A percentile compares a stretch with the other conserved stretches of the same genome.
phyloP scores from a whole-genome alignment of 2,329 filamentous ascomycete genomes.

The Penicillium capsulatum region DNA sequence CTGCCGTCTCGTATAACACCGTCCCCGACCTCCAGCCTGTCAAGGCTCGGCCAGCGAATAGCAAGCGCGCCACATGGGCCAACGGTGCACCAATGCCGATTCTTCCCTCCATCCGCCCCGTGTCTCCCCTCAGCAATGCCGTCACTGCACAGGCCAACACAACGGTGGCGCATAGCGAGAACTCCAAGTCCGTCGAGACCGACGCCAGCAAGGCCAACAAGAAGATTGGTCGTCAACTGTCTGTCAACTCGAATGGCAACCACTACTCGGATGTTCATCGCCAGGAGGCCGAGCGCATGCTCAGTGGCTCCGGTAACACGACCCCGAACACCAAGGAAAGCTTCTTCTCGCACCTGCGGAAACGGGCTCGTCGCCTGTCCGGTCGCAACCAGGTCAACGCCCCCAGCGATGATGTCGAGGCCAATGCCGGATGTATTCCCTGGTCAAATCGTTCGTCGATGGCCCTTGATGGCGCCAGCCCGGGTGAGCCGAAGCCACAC shows the following conservation, averaged over 20 bases:
- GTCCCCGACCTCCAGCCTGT: conserved; percentile 43
- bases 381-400: conserved; percentile 83
- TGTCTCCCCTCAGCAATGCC: conserved; percentile 92
- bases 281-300: conserved; percentile 82
- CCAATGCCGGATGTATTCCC: conserved; percentile 84
- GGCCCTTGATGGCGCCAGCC: conserved; percentile 61
- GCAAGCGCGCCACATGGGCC: conserved; percentile 90
- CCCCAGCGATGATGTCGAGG: conserved; percentile 81
- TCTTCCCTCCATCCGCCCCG: conserved; percentile 85
- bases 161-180: conserved; percentile 54
- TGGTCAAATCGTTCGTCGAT: conserved; percentile 87
- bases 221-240: conserved; percentile 93
- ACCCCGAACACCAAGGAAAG: conserved; percentile 81
- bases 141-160: conserved; percentile 84
- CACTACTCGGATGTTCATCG: conserved; percentile 87
- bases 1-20: conserved; percentile 42
- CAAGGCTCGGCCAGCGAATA: conserved; percentile 56
- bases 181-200: conserved; percentile 23
- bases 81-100: conserved; percentile 91
- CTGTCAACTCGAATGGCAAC: conserved; percentile 85
- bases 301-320: conserved; percentile 75
- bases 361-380: conserved; percentile 86
- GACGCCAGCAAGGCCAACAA: conserved; percentile 63
- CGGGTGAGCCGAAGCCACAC: conserved; percentile 43
- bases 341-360: conserved; percentile 96